Percentiles rank a stretch among this genome's conserved stretches.
Conservation (phyloP, 352 stramenopile species). For the Nothophytophthora sp. region DNA sequence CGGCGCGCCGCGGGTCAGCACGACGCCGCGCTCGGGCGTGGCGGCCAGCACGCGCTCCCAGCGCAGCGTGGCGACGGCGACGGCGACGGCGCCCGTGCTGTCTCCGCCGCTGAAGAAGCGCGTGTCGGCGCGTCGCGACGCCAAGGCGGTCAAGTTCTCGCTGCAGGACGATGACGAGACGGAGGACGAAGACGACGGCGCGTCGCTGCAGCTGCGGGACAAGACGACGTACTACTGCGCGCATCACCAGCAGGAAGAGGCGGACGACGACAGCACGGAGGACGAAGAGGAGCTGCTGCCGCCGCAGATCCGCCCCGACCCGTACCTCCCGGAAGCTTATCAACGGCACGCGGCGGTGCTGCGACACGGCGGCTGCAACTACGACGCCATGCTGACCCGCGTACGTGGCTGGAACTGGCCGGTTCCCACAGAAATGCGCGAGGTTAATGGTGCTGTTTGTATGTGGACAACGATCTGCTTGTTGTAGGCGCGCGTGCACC, state of each 20-base stretch:
- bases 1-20: slow-evolving; percentile 16
- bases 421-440: background rate
- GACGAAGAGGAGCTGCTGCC: background rate
- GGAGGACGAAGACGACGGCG: slow-evolving; percentile 10
- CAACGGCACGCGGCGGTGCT: slow-evolving; percentile 40
- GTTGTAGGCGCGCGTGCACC: slow-evolving; percentile 49
- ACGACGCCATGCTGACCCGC: slow-evolving; percentile 65
- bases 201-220: slow-evolving; percentile 17
- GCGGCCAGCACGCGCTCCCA: slow-evolving; percentile 33
- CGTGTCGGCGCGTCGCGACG: slow-evolving; percentile 30
- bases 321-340: slow-evolving; percentile 49
- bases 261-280: slow-evolving; percentile 20
- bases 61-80: slow-evolving; percentile 13
- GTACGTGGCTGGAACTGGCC: slow-evolving; percentile 34
- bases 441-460: slow-evolving; percentile 2
- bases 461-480: slow-evolving; percentile 1
- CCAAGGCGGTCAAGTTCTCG: slow-evolving; percentile 39
- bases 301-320: slow-evolving; percentile 49
- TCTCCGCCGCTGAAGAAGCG: slow-evolving; percentile 59
- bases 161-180: slow-evolving; percentile 29
- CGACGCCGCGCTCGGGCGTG: slow-evolving; percentile 26
- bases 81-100: slow-evolving; percentile 32
- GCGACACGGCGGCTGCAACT: slow-evolving; percentile 37
- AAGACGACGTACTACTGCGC: slow-evolving; percentile 6
- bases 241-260: slow-evolving; percentile 17